Evolutionary conservation across 2,329 filamentous ascomycete genomes (phyloP), one percentile per base, ranked within the genome.

Genomic region (Apiospora malaysiana): DNA sequence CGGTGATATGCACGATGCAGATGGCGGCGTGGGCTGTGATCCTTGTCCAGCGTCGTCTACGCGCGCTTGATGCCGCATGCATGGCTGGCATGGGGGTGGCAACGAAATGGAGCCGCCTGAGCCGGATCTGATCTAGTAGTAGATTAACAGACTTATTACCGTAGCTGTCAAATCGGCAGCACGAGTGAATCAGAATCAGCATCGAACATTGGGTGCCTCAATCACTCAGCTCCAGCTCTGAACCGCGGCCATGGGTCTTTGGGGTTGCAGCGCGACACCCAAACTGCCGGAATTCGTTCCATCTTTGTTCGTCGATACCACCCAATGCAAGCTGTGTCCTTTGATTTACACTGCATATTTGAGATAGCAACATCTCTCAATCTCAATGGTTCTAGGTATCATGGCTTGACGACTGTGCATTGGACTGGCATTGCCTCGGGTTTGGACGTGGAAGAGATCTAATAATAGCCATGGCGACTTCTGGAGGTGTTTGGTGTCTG

Each of bases 21-120:
- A 63, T 63, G 32, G 56, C 32, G 56, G 32, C 56, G 56, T 40
- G 37, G 56, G 56, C 56, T 63, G 56, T 63, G 56, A 63, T 63
- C 56, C 56, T 40, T 63, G 56, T 63, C 56, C 18, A 63, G 56
- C 56, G 56, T 63, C 56, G 51, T 59, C 27, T 59, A 59, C 51
- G 51, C 51, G 51, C 51, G 51, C 51, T 63, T 63, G 56, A 37
- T 40, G 56, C 56, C 37, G 56, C 56, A 63, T 56, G 49, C n/a
- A n/a, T n/a, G 49, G 12, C 25, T 32, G 32, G 49, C 49, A 56
- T 63, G 56, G 56, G 56, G 56, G 32, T 63, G 56, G 56, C 56
- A n/a, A 63, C 16, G 21, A 40, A 21, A 40, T 63, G 56, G 56
- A 63, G 56, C 56, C 56, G 56, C 32, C 56, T 63, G 32, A 40